Evolutionary conservation across 1,284 basidiomycete species (phyloP), one percentile per base, ranked within the genome.

Genomic region (Cutaneotrichosporon sp.): DNA sequence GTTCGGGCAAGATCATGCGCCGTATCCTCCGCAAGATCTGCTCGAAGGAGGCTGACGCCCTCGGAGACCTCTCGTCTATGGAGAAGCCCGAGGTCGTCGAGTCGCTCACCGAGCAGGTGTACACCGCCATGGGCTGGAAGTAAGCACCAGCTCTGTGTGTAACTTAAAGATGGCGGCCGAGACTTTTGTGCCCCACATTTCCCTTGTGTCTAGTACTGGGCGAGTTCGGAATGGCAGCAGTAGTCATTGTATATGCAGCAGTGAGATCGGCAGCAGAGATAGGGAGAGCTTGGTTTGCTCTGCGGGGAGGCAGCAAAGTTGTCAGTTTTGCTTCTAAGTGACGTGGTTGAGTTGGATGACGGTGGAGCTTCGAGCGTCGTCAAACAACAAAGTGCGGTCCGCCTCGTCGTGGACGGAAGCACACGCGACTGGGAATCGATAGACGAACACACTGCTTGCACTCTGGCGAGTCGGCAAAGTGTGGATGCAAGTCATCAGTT

Each of bases 1-100:
- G 93, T 47, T 89, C 86, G n/a, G 94, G 94, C 38, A 97, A 97
- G 84, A 86, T 88, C 54, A 92, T 97, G 86, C 83, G 92, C 52
- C 83, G 94, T 49, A 87, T 96, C 57, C 82, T 97, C 80, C 84
- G 94, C 67, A 97, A 98, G 83, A 89, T 97, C 69, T 87, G 90
- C 41, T 86, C 88, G 3, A 88, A 90, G 44, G 92, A 97, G 72
- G 88, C 84, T 19, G 92, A 97, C 75, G 87, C 91, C 74, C 83
- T 98, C 24, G 89, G 89, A 46, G 94, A 98, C 77, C 79, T 96
- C 32, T 89, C 86, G 60, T 92, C 91, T 11, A 80, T 96, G 47
- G 90, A 89, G 14, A 90, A 97, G 60, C 89, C 89, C 6, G 72
- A 76, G n/a, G 78, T 90, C 46, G 87, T 93, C 27, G 89, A 91